phyloP scores from a whole-genome alignment of 169 alveolate genomes.

The Plasmodium knowlesi region DNA sequence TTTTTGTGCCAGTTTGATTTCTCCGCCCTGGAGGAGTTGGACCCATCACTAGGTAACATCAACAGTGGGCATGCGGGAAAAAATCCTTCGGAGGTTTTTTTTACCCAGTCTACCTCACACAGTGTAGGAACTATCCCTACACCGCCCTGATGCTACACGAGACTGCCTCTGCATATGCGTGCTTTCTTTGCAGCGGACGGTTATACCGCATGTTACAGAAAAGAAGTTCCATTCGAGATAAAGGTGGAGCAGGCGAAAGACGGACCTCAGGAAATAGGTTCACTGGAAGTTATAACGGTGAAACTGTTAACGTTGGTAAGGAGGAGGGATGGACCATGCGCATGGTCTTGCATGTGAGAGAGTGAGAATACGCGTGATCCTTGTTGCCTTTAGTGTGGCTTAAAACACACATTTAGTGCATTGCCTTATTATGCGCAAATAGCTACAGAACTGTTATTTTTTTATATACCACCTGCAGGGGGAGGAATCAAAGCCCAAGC shows the following conservation, averaged over 20 bases:
- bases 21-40: conserved; percentile 92
- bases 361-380: too few species aligned
- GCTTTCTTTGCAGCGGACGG: conserved; percentile 88
- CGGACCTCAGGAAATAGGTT: conserved; percentile 90
- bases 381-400: neutral
- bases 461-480: conserved; percentile 80
- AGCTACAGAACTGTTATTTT: neutral
- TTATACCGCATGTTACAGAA: conserved; percentile 88
- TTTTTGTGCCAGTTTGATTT: conserved; percentile 88
- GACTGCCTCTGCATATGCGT: neutral
- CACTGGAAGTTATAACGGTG: conserved; percentile 90
- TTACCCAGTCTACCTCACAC: neutral
- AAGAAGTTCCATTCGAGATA: conserved; percentile 94
- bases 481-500: conserved; percentile 87
- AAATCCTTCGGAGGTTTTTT: neutral
- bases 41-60: conserved; percentile 90
- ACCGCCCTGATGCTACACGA: neutral
- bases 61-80: neutral
- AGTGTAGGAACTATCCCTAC: neutral
- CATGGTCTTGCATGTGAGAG: neutral
- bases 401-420: neutral
- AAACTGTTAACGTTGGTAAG: conserved; percentile 88
- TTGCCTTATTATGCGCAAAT: neutral
- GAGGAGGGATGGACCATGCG: neutral
- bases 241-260: conserved; percentile 85